Percentiles rank a stretch among this genome's conserved stretches.
Evolutionary conservation across 306 rosid genomes (phyloP).

Genomic region (Citrullus colocynthis): DNA sequence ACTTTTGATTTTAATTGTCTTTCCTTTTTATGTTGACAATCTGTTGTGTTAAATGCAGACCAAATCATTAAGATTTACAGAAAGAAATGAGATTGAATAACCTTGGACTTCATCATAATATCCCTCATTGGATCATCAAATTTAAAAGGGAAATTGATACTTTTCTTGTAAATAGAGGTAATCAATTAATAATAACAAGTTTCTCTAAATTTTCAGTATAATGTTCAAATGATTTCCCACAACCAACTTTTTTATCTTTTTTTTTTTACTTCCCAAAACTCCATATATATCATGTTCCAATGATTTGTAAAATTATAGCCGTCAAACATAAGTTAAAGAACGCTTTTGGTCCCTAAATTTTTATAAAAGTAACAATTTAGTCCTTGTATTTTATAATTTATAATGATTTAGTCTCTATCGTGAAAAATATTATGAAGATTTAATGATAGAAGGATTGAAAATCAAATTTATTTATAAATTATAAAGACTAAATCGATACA

Average conservation of each 20-base stretch:
- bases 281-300: not conserved
- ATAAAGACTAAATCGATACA: no score
- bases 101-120: not conserved
- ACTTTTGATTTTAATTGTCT: not conserved
- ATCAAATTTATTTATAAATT: no score
- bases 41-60: not conserved
- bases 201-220: not conserved
- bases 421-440: no score
- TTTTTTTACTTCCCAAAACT: not conserved
- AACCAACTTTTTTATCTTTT: not conserved
- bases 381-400: no score
- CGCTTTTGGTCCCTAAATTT: no score
- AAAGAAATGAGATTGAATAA: not conserved
- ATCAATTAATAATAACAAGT: not conserved
- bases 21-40: slow-evolving; percentile 5
- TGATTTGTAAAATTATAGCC: not conserved
- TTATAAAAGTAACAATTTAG: no score
- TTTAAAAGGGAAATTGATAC: slow-evolving; percentile 2
- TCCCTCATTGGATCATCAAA: slow-evolving; percentile 2
- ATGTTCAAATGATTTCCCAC: not conserved
- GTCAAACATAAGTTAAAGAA: not conserved
- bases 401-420: no score
- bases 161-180: slow-evolving; percentile 22
- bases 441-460: no score
- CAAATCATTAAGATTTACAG: slow-evolving; percentile 1